Conservation (phyloP, 257 asterid genomes). For the Nemophila menziesii region DNA sequence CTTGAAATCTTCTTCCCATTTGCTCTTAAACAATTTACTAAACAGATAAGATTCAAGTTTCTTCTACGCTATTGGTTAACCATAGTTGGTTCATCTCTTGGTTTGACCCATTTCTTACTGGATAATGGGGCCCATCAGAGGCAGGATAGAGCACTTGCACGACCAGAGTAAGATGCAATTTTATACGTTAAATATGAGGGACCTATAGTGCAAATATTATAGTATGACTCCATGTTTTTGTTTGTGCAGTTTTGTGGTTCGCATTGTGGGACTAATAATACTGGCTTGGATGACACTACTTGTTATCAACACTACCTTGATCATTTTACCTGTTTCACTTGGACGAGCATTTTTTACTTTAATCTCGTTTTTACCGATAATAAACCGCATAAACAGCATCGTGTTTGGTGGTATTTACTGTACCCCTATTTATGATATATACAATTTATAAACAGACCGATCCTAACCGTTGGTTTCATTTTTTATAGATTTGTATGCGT, state of each 20-base stretch:
- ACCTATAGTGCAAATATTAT: too few relatives aligned
- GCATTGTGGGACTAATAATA: conserved; percentile 65
- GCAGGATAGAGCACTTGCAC: too few relatives aligned
- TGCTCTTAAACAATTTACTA: conserved; percentile 89
- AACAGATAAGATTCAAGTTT: conserved; percentile 79
- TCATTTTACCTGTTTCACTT: conserved; percentile 78
- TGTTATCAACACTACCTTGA: conserved; percentile 63
- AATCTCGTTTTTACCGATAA: conserved; percentile 79
- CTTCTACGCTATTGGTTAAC: conserved; percentile 91
- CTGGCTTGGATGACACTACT: conserved; percentile 98
- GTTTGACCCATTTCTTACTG: conserved; percentile 76
- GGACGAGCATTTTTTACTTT: conserved; percentile 70
- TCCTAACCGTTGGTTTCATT: conserved; percentile 1
- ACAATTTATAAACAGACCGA: too few relatives aligned
- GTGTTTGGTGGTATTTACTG: conserved; percentile 82
- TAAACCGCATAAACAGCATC: conserved; percentile 86
- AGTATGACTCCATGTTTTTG: conserved; percentile 30
- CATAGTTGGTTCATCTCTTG: conserved; percentile 91
- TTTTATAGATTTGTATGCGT: conserved; percentile 76
- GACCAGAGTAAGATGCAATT: conserved; percentile 57
- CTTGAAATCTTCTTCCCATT: conserved; percentile 97
- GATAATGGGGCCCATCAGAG: conserved; percentile 62
- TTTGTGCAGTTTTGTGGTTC: conserved; percentile 85
- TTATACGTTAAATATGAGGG: too few relatives aligned
- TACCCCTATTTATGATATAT: neutral